Evolutionary conservation across 2,329 filamentous ascomycete species (phyloP).

Genomic region (Fonsecaea pugnacius): DNA sequence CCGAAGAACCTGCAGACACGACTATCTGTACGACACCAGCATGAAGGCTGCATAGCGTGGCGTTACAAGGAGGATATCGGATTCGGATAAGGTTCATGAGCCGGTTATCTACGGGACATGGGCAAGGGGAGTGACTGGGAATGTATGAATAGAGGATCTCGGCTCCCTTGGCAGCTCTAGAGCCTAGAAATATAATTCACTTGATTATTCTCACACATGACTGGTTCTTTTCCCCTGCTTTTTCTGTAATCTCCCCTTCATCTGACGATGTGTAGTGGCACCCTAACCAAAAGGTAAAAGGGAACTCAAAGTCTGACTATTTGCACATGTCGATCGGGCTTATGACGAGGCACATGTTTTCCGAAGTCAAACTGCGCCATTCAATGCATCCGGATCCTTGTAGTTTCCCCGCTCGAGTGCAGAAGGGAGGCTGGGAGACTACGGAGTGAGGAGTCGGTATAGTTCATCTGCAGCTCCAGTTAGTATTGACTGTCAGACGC

Average conservation of each 20-base stretch:
- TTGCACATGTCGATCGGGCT: slow-evolving; percentile 5
- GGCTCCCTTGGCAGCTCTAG: slow-evolving; percentile 17
- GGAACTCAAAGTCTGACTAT: slow-evolving; percentile 1
- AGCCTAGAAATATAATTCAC: slow-evolving; percentile 5
- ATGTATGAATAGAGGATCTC: slow-evolving; percentile 20
- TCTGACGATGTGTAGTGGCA: background rate
- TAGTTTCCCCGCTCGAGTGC: background rate
- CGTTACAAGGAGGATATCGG: slow-evolving; percentile 6
- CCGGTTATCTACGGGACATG: background rate
- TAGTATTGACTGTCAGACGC: background rate
- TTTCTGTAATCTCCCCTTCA: background rate
- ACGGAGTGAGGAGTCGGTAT: background rate
- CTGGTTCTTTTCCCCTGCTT: background rate
- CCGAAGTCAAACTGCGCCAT: background rate
- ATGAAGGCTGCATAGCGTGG: slow-evolving; percentile 22
- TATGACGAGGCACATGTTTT: background rate
- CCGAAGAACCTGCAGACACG: background rate
- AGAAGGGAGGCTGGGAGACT: background rate
- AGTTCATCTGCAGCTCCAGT: background rate
- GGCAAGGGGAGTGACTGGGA: slow-evolving; percentile 13
- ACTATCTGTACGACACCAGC: slow-evolving; percentile 21
- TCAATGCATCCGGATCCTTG: background rate
- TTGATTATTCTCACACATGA: background rate
- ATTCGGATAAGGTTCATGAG: background rate
- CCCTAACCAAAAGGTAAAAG: background rate